Conservation (phyloP, 1,139 yeast species). For the Candida sp. region DNA sequence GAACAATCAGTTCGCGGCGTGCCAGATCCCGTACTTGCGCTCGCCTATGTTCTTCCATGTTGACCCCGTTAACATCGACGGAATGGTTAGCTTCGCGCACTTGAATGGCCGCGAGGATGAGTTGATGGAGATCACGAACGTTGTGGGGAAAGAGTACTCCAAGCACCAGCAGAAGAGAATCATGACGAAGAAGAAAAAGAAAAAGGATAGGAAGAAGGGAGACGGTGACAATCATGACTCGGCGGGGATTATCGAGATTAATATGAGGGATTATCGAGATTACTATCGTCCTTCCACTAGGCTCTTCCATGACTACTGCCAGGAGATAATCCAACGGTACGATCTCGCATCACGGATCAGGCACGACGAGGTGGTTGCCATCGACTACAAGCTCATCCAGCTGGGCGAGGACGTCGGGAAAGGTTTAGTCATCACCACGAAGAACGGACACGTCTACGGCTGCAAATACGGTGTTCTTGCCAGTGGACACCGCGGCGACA, state of each 20-base stretch:
- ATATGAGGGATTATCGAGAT: conserved; percentile 51
- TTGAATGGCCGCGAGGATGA: conserved; percentile 34
- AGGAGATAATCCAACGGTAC: conserved; percentile 37
- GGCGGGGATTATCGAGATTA: conserved; percentile 41
- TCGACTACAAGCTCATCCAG: conserved; percentile 32
- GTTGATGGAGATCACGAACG: conserved; percentile 46
- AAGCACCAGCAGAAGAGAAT: conserved; percentile 46
- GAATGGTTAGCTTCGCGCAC: conserved; percentile 45
- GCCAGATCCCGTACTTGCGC: conserved; percentile 48
- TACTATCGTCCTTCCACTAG: conserved; percentile 50
- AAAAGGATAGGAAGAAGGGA: not conserved
- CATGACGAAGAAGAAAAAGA: conserved; percentile 19
- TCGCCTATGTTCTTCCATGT: conserved; percentile 58
- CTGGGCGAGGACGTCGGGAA: conserved; percentile 29
- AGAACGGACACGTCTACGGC: conserved; percentile 30
- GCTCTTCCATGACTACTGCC: conserved; percentile 45
- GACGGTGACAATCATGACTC: conserved; percentile 26
- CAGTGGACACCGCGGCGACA: conserved; percentile 44
- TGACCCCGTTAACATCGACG: conserved; percentile 51
- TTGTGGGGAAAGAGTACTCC: conserved; percentile 50
- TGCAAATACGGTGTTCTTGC: conserved; percentile 44
- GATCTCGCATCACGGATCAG: conserved; percentile 29
- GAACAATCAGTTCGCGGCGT: conserved; percentile 46
- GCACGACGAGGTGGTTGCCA: conserved; percentile 37
- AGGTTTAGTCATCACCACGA: conserved; percentile 34